phyloP scores from a whole-genome alignment of 2,329 filamentous ascomycete species.

The Pseudocercospora macadamiae region DNA sequence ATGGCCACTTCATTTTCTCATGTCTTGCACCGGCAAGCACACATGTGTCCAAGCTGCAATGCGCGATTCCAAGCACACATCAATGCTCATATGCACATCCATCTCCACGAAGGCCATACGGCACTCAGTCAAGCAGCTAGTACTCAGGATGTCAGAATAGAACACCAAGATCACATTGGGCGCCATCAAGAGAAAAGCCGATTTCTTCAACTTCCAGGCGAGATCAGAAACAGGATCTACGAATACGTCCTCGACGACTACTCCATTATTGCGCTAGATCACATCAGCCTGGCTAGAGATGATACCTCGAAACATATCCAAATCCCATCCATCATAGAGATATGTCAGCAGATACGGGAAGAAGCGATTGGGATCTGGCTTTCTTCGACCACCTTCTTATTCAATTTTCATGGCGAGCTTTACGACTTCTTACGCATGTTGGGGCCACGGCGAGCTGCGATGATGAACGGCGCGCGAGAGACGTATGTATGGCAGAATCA shows the following conservation, averaged over 20 bases:
- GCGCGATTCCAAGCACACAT: slow-evolving; percentile 4
- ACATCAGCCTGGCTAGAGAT: not conserved
- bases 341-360: not conserved
- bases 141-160: not conserved
- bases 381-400: not conserved
- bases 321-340: not conserved
- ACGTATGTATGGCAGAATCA: not conserved
- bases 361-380: not conserved
- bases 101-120: not conserved
- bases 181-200: not conserved
- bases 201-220: not conserved
- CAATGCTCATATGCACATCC: slow-evolving; percentile 1
- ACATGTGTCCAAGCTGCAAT: not conserved
- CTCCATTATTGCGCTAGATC: not conserved
- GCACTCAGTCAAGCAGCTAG: not conserved
- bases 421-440: not conserved
- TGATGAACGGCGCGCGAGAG: not conserved
- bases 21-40: not conserved
- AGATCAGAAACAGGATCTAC: slow-evolving; percentile 4
- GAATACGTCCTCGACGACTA: not conserved
- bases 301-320: not conserved
- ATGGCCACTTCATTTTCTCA: slow-evolving; percentile 2
- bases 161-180: not conserved
- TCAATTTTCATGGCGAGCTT: not conserved
- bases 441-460: not conserved